Conservation (phyloP, 2,329 filamentous ascomycete species). For the Polychaeton citri region DNA sequence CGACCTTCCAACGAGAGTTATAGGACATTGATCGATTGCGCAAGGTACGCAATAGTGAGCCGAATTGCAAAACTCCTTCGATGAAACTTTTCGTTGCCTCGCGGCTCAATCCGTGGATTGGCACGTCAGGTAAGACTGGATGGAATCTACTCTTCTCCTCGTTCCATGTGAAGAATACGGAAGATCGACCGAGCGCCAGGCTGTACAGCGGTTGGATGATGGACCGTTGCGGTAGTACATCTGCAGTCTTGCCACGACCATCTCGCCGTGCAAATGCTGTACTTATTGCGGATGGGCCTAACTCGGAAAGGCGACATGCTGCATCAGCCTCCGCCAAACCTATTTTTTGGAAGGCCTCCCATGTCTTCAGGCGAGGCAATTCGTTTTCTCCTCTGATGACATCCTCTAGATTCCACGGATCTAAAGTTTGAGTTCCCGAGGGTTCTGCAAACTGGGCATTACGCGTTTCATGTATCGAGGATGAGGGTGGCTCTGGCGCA, state of each 20-base stretch:
- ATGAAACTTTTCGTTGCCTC: slow-evolving; percentile 39
- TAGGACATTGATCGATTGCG: not conserved
- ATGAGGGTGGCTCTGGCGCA: slow-evolving; percentile 13
- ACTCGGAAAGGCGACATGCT: slow-evolving; percentile 55
- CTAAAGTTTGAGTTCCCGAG: slow-evolving; percentile 11
- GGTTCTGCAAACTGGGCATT: slow-evolving; percentile 17
- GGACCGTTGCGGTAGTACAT: slow-evolving; percentile 24
- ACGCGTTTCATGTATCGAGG: slow-evolving; percentile 26
- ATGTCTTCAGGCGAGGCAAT: slow-evolving; percentile 42
- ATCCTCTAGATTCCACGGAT: slow-evolving; percentile 27
- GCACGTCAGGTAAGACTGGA: slow-evolving; percentile 28
- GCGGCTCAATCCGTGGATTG: slow-evolving; percentile 39
- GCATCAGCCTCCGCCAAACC: slow-evolving; percentile 22
- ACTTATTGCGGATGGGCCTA: slow-evolving; percentile 53
- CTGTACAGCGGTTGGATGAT: slow-evolving; percentile 44
- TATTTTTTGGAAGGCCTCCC: slow-evolving; percentile 51
- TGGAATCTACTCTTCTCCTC: slow-evolving; percentile 39
- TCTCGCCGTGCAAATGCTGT: slow-evolving; percentile 34
- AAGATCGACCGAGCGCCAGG: slow-evolving; percentile 57
- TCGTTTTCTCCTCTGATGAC: slow-evolving; percentile 20
- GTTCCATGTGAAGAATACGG: slow-evolving; percentile 55
- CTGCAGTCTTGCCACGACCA: slow-evolving; percentile 28
- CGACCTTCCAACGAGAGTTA: not conserved
- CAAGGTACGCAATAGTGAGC: slow-evolving; percentile 16
- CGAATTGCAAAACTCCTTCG: slow-evolving; percentile 27